Base-by-base conservation (phyloP, 176 grass and related monocot species). In the Aegilops longissima region DNA sequence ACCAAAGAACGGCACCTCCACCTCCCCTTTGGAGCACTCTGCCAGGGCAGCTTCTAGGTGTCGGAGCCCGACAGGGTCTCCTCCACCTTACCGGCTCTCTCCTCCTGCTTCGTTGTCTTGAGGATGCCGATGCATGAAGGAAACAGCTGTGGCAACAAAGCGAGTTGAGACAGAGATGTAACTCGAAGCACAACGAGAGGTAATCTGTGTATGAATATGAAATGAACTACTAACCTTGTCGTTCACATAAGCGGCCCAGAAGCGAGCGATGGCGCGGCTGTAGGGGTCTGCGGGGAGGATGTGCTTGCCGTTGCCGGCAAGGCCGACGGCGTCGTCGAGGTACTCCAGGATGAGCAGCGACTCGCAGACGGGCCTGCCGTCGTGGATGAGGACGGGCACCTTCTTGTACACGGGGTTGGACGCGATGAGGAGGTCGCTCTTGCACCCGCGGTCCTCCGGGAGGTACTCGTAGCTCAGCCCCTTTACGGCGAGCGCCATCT, bases 401-500 rank as follows among this genome's bases (percentile, higher is more conserved):
- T 29, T 65, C 2, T 14, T 14, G 62, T 91, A 69, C 70, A 89
- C 66, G 4, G 88, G 86, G 88, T 93, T 93, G 72, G 61, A 86
- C 8, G 56, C 16, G 18, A 91, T 21, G 21, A 93, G 84, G 33
- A 86, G 72, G 4, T 85, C 52, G 79, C 83, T 93, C 66, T 84
- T 93, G 74, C 33, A 25, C 76, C 42, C 35, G 25, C 71, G 67
- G 70, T 70, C 33, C 29, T 91, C 82, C 35, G 88, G 72, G 9
- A 88, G 61, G 81, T 85, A 70, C 1, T 69, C 24, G 64, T 91
- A 91, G 59, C 45, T 9, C 5, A 93, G 29, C 18, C 88, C 85
- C 80, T 90, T 93, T 64, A 93, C 18, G 51, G 78, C 90, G 31
- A 93, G 86, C 45, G 88, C 88, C 23, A 88, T 23, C 76, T 79